Evolutionary conservation across 1,284 basidiomycete species (phyloP).

Genomic region (Pholiota adiposa): DNA sequence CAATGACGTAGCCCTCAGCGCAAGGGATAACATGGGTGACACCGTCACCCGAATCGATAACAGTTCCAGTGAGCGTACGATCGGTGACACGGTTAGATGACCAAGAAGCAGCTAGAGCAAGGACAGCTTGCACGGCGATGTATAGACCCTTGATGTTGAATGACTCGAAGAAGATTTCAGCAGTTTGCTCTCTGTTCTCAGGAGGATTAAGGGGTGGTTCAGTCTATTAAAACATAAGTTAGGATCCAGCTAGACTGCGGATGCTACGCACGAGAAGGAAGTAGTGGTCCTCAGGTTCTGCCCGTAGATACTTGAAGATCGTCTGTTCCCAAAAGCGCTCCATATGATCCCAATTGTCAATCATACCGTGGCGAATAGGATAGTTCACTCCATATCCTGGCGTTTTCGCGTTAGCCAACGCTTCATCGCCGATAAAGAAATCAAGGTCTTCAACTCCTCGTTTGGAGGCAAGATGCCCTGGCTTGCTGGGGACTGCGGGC

Average conservation of each 20-base stretch:
- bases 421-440: slow-evolving; percentile 99
- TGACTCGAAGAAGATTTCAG: slow-evolving; percentile 99
- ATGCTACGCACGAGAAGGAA: slow-evolving; percentile 83
- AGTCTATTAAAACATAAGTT: slow-evolving; percentile 58
- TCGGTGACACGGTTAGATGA: slow-evolving; percentile 92
- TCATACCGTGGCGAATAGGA: slow-evolving; percentile 97
- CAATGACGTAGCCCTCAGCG: slow-evolving; percentile 99
- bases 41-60: slow-evolving; percentile 99
- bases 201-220: slow-evolving; percentile 98
- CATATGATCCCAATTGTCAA: slow-evolving; percentile 99
- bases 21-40: slow-evolving; percentile 97
- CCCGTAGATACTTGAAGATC: slow-evolving; percentile 99
- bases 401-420: slow-evolving; percentile 91
- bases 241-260: neutral
- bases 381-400: slow-evolving; percentile 94
- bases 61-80: slow-evolving; percentile 95
- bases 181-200: slow-evolving; percentile 98
- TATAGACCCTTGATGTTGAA: slow-evolving; percentile 99
- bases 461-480: slow-evolving; percentile 93
- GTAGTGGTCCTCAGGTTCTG: slow-evolving; percentile 99
- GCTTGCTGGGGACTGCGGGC: slow-evolving; percentile 82
- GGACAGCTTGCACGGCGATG: slow-evolving; percentile 98
- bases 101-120: slow-evolving; percentile 99
- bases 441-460: slow-evolving; percentile 99
- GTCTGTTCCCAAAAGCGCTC: slow-evolving; percentile 99